Conservation (phyloP, 2,329 filamentous ascomycete species). For the Monosporascus sp. region DNA sequence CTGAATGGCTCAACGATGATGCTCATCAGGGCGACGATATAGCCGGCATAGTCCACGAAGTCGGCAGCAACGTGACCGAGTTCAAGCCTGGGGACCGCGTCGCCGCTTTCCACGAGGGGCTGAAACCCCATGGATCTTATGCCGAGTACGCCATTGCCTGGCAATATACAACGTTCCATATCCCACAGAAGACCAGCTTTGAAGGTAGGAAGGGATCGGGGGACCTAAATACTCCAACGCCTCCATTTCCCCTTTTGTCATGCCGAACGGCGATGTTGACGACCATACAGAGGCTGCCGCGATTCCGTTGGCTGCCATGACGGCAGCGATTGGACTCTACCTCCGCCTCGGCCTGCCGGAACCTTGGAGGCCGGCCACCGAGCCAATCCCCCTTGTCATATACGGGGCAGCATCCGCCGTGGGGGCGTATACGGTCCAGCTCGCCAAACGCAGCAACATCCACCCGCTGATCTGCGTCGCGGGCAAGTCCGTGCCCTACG, state of each 20-base stretch:
- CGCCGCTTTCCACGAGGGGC: constrained; percentile 47
- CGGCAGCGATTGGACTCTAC: constrained; percentile 47
- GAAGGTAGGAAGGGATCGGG: constrained; percentile 31
- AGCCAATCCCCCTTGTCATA: constrained; percentile 35
- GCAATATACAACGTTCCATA: constrained; percentile 51
- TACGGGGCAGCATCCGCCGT: constrained; percentile 53
- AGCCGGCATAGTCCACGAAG: constrained; percentile 47
- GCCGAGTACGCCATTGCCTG: constrained; percentile 57
- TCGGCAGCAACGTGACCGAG: constrained; percentile 50
- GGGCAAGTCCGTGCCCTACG: constrained; percentile 44
- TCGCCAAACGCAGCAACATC: constrained; percentile 49
- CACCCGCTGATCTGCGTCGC: constrained; percentile 58
- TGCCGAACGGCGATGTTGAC: not conserved
- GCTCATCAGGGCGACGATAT: constrained; percentile 50
- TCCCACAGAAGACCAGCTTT: constrained; percentile 43
- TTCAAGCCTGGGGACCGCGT: constrained; percentile 48
- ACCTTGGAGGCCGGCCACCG: constrained; percentile 38
- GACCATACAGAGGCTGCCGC: constrained; percentile 44
- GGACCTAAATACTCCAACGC: no score
- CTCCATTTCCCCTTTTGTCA: not conserved
- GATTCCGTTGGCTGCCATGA: constrained; percentile 51
- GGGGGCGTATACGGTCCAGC: constrained; percentile 53
- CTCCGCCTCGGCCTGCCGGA: constrained; percentile 39
- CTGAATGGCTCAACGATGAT: constrained; percentile 15
- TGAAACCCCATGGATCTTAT: constrained; percentile 44